A percentile compares a stretch with the other conserved stretches of the same genome.
phyloP scores from a whole-genome alignment of 805 yeast species.

The Teunomyces panamensis region DNA sequence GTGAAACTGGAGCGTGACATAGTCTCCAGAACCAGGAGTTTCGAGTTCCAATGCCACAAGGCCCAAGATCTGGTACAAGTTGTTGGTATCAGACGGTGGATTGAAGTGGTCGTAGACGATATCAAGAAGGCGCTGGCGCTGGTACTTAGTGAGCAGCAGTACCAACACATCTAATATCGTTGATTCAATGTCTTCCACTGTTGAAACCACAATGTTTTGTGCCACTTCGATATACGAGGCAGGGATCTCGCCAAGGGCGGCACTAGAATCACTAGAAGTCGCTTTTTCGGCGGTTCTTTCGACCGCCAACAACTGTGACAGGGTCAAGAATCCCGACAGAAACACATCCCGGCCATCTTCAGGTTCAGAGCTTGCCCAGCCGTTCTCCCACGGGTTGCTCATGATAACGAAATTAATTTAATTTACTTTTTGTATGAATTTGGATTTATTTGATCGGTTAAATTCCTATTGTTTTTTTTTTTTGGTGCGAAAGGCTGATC shows the following conservation, averaged over 20 bases:
- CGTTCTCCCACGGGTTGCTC: slow-evolving; percentile 39
- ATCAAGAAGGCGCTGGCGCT: slow-evolving; percentile 32
- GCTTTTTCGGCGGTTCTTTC: background rate
- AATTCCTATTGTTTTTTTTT: too few relatives aligned
- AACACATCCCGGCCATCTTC: background rate
- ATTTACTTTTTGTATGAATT: background rate
- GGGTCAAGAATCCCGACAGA: slow-evolving; percentile 15
- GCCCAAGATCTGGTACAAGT: slow-evolving; percentile 37
- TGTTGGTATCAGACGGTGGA: slow-evolving; percentile 26
- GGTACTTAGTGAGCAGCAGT: slow-evolving; percentile 25
- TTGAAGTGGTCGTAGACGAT: slow-evolving; percentile 34
- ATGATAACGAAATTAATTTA: background rate
- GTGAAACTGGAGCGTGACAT: slow-evolving; percentile 39
- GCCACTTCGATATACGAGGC: slow-evolving; percentile 25
- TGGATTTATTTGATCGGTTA: background rate
- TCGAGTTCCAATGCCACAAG: slow-evolving; percentile 41
- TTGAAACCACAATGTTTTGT: slow-evolving; percentile 13
- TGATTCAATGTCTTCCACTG: slow-evolving; percentile 29
- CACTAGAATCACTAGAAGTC: background rate
- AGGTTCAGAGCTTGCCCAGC: slow-evolving; percentile 28
- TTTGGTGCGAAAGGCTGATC: too few relatives aligned
- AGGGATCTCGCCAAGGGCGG: slow-evolving; percentile 21
- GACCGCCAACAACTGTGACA: slow-evolving; percentile 20
- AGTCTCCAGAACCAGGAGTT: slow-evolving; percentile 41
- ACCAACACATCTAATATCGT: slow-evolving; percentile 23